A percentile compares a stretch with the other conserved stretches of the same genome.
phyloP scores from a whole-genome alignment of 768 basidiomycete species.

The Kockovaella imperatae region DNA sequence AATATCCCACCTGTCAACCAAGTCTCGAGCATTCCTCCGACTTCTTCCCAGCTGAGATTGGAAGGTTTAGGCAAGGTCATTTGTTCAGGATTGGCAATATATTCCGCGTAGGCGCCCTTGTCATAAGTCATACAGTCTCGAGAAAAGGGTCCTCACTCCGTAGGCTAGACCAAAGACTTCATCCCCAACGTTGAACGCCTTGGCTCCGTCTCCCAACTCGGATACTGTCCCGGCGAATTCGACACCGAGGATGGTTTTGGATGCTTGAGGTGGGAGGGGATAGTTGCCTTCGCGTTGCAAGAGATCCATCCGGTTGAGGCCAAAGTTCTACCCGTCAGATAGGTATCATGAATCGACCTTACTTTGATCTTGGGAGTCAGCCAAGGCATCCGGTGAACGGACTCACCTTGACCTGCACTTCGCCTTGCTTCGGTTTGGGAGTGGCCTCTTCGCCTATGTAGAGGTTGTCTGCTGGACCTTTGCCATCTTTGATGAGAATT shows the following conservation, averaged over 20 bases:
- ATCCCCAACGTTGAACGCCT: conserved; percentile 57
- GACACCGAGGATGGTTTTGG: conserved; percentile 65
- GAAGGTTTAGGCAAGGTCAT: conserved; percentile 68
- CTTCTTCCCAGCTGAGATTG: conserved; percentile 70
- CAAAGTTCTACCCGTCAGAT: conserved; percentile 65
- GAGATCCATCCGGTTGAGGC: conserved; percentile 84
- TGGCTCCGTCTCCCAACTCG: conserved; percentile 52
- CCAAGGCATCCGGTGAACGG: neutral
- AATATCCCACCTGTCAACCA: conserved; percentile 66
- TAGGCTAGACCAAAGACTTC: conserved; percentile 71
- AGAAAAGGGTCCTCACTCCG: conserved; percentile 54
- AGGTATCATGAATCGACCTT: neutral
- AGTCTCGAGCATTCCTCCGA: conserved; percentile 79
- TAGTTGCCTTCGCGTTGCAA: conserved; percentile 52
- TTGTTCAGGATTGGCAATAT: conserved; percentile 58
- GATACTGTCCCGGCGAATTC: conserved; percentile 71
- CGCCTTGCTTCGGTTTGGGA: conserved; percentile 53
- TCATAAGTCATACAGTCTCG: conserved; percentile 1
- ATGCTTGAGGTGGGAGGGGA: conserved; percentile 66
- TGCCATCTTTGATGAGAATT: conserved; percentile 65
- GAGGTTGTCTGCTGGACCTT: conserved; percentile 67
- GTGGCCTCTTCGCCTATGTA: conserved; percentile 65
- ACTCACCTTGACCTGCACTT: conserved; percentile 73
- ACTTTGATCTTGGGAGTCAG: neutral
- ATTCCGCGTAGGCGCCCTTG: conserved; percentile 88